Evolutionary conservation across 768 basidiomycete genomes (phyloP).

Genomic region (Hygrocybe punicea): DNA sequence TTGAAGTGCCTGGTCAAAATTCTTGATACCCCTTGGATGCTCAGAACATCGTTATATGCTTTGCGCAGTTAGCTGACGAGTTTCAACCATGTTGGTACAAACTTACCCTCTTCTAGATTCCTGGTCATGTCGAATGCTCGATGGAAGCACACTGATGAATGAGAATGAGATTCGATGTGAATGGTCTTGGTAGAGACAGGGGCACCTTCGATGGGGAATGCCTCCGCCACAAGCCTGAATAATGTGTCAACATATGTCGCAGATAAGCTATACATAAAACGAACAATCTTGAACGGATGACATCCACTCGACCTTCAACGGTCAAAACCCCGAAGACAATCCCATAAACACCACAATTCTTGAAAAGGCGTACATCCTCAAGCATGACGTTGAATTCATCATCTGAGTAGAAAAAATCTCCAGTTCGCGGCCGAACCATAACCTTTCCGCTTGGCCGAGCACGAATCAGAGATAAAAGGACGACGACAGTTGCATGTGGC

Average conservation of each 20-base stretch:
- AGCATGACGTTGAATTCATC: constrained; percentile 69
- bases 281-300: neutral
- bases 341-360: constrained; percentile 53
- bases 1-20: constrained; percentile 66
- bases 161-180: neutral
- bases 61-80: neutral
- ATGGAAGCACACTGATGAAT: constrained; percentile 65
- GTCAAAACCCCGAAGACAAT: constrained; percentile 67
- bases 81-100: neutral
- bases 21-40: constrained; percentile 65
- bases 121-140: constrained; percentile 74
- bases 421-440: constrained; percentile 77
- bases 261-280: neutral
- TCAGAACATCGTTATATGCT: constrained; percentile 50
- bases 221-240: constrained; percentile 54
- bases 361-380: constrained; percentile 66
- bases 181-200: neutral
- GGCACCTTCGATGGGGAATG: constrained; percentile 61
- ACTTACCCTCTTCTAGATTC: constrained; percentile 51
- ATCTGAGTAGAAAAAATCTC: constrained; percentile 73
- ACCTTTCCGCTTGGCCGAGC: constrained; percentile 40
- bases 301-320: constrained; percentile 46
- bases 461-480: neutral
- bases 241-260: neutral
- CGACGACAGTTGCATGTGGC: neutral